These are phyloP conservation scores for Macrocystidia cucumis DNA, from an alignment of 1,284 basidiomycete species.

Conservation along the genomic window DNA sequence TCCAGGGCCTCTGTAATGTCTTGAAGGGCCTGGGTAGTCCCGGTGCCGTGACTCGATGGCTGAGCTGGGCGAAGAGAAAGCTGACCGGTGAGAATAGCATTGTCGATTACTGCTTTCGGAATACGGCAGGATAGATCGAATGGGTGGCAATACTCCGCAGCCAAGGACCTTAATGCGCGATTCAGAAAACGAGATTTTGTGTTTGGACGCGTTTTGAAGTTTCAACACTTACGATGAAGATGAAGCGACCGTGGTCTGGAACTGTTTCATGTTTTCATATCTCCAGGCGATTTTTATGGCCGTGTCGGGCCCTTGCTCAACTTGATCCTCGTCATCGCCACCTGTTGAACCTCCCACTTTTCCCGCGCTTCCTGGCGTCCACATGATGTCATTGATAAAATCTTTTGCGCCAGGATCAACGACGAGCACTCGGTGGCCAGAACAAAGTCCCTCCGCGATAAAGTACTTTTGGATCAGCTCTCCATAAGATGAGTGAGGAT, in stretches of 20 bases:
- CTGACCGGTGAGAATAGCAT: conserved; percentile 28
- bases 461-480: conserved; percentile 87
- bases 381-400: conserved; percentile 73
- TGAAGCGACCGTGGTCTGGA: conserved; percentile 73
- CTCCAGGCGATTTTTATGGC: conserved; percentile 92
- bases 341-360: conserved; percentile 21
- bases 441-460: conserved; percentile 77
- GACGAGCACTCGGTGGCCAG: conserved; percentile 62
- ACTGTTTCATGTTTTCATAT: conserved; percentile 88
- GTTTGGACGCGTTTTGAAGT: neutral
- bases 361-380: conserved; percentile 31
- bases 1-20: conserved; percentile 11
- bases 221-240: conserved; percentile 36
- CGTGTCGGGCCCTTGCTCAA: conserved; percentile 22
- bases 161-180: no score
- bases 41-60: conserved; percentile 7
- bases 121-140: conserved; percentile 69
- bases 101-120: conserved; percentile 39
- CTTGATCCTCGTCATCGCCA: conserved; percentile 33
- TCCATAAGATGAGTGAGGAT: conserved; percentile 81
- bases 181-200: conserved; percentile 10
- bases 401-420: conserved; percentile 50
- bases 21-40: conserved; percentile 8
- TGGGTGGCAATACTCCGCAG: conserved; percentile 56
- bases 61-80: conserved; percentile 26